Percentiles rank a stretch among this genome's conserved stretches.
Evolutionary conservation across 1,284 basidiomycete species (phyloP).

Genomic region (Tetrapyrgos nigripes): DNA sequence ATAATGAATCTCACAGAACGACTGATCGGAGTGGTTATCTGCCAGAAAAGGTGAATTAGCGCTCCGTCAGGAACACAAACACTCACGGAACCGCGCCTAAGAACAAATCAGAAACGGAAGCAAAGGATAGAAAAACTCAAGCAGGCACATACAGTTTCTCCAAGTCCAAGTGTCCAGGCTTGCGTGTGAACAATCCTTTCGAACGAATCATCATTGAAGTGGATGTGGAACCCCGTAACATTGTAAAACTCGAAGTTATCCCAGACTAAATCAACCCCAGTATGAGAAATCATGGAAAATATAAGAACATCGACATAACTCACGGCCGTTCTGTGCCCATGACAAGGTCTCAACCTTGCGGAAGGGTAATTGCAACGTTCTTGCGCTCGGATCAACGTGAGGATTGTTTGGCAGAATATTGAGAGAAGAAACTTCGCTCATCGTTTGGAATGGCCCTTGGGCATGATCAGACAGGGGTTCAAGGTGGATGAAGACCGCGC

Average conservation of each 20-base stretch:
- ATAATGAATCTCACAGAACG: conserved; percentile 27
- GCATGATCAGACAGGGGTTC: conserved; percentile 10
- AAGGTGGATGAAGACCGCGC: conserved; percentile 33
- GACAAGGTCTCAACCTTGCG: conserved; percentile 30
- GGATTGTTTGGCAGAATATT: conserved; percentile 23
- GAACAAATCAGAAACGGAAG: no score
- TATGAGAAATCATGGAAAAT: not conserved
- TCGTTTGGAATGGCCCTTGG: conserved; percentile 26
- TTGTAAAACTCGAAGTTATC: conserved; percentile 39
- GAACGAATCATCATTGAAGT: conserved; percentile 32
- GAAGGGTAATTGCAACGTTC: conserved; percentile 29
- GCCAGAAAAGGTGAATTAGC: no score
- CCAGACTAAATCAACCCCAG: conserved; percentile 5
- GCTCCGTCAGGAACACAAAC: no score
- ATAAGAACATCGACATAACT: conserved; percentile 6
- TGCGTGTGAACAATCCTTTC: conserved; percentile 33
- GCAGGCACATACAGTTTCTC: conserved; percentile 22
- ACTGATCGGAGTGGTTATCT: conserved; percentile 26
- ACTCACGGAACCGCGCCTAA: no score
- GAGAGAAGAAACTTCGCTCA: conserved; percentile 26
- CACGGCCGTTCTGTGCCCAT: conserved; percentile 29
- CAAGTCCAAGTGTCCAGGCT: conserved; percentile 34
- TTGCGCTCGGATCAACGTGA: conserved; percentile 22
- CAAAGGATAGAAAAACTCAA: conserved; percentile 14
- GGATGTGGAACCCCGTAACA: conserved; percentile 34